Evolutionary conservation across 805 yeast genomes (phyloP).

Genomic region (Monosporozyma aerobia): DNA sequence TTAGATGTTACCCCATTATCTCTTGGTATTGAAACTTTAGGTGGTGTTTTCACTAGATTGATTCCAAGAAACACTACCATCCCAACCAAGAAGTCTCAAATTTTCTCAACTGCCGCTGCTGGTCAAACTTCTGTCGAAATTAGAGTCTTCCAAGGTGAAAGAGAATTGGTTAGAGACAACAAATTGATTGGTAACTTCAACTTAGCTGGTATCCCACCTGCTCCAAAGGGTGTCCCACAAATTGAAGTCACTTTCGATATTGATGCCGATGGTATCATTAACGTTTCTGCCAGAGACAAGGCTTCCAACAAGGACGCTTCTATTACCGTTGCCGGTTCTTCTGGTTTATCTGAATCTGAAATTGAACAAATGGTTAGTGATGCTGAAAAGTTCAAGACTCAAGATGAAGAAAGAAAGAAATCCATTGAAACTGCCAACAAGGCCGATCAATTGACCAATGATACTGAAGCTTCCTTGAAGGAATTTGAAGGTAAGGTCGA

Average conservation of each 20-base stretch:
- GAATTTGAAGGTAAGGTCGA: constrained; percentile 60
- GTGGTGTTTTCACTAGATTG: constrained; percentile 91
- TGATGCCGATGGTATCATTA: constrained; percentile 95
- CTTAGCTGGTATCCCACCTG: constrained; percentile 80
- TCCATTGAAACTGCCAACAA: constrained; percentile 71
- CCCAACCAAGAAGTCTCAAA: constrained; percentile 93
- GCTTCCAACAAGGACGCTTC: constrained; percentile 90
- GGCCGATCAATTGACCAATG: constrained; percentile 72
- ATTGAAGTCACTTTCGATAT: constrained; percentile 87
- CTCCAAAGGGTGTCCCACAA: constrained; percentile 79
- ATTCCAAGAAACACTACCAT: constrained; percentile 89
- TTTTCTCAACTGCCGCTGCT: constrained; percentile 92
- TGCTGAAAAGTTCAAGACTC: constrained; percentile 81
- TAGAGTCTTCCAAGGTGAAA: constrained; percentile 98
- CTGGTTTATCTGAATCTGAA: constrained; percentile 84
- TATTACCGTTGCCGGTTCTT: constrained; percentile 92
- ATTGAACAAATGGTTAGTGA: constrained; percentile 86
- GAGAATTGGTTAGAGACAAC: constrained; percentile 96
- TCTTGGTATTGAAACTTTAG: constrained; percentile 93
- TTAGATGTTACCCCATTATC: constrained; percentile 84
- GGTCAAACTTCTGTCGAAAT: constrained; percentile 96
- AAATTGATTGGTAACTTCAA: constrained; percentile 96
- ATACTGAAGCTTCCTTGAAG: constrained; percentile 75
- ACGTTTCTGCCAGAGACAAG: constrained; percentile 89
- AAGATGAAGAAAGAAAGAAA: constrained; percentile 80